These are phyloP conservation scores for Podaxis sp. DNA, from an alignment of 768 basidiomycete species.

Conservation along the genomic window DNA sequence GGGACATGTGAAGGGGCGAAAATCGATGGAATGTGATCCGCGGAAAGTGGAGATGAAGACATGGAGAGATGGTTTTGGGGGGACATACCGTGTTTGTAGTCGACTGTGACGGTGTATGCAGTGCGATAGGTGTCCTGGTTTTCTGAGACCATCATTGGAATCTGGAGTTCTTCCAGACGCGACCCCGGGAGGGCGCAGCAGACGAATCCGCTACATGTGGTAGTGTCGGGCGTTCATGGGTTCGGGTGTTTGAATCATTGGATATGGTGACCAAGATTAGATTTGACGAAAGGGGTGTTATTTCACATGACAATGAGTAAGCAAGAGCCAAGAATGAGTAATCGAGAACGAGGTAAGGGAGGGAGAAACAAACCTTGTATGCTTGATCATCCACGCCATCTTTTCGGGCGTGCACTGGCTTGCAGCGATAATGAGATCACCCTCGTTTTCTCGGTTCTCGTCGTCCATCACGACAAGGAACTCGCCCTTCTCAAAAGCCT, in stretches of 20 bases:
- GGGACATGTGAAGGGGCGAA: neutral
- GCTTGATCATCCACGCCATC: slow-evolving; percentile 99
- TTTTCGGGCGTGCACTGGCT: slow-evolving; percentile 86
- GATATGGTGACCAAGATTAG: neutral
- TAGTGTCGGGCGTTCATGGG: too few relatives aligned
- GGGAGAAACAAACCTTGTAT: slow-evolving; percentile 71
- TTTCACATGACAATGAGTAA: slow-evolving; percentile 7
- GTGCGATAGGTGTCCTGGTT: slow-evolving; percentile 92
- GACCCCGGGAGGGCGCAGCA: slow-evolving; percentile 81
- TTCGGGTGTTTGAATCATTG: neutral
- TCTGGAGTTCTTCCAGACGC: slow-evolving; percentile 72
- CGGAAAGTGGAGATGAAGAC: slow-evolving; percentile 10
- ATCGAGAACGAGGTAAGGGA: neutral
- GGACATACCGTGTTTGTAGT: slow-evolving; percentile 80
- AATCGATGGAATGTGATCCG: neutral
- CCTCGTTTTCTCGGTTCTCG: slow-evolving; percentile 94
- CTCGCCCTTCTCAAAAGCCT: slow-evolving; percentile 75
- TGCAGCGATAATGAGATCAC: slow-evolving; percentile 91
- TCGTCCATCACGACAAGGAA: slow-evolving; percentile 99
- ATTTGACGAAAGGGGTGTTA: neutral
- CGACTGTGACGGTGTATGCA: slow-evolving; percentile 94
- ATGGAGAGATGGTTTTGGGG: slow-evolving; percentile 16
- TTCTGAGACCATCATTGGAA: slow-evolving; percentile 92
- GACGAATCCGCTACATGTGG: slow-evolving; percentile 78
- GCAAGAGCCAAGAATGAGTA: neutral